Evolutionary conservation across 106 monocot genomes (phyloP).

Genomic region (Acorus calamus): DNA sequence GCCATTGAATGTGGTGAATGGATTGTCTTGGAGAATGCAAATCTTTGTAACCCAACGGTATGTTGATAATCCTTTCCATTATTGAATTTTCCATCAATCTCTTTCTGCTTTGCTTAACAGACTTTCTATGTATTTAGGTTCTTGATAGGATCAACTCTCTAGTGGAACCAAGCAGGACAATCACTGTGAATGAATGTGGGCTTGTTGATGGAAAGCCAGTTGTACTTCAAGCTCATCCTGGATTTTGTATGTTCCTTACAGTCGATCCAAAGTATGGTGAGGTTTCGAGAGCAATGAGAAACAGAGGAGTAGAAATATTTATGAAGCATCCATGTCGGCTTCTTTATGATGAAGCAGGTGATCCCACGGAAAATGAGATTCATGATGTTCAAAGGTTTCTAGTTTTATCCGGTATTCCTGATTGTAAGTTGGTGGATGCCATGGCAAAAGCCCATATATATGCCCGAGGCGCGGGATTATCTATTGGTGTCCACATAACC

Average conservation of each 20-base stretch:
- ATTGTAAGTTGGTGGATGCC: conserved; percentile 35
- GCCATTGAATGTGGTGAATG: conserved; percentile 87
- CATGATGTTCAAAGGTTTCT: conserved; percentile 46
- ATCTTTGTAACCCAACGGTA: conserved; percentile 95
- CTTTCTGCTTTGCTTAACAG: not conserved
- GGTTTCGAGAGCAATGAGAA: conserved; percentile 93
- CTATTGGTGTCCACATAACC: conserved; percentile 59
- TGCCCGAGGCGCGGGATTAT: conserved; percentile 37
- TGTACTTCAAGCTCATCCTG: conserved; percentile 51
- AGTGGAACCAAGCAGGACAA: conserved; percentile 63
- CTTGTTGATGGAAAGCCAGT: conserved; percentile 78
- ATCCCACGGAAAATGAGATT: conserved; percentile 13
- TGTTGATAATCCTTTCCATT: conserved; percentile 2
- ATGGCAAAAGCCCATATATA: conserved; percentile 71
- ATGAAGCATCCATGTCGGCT: conserved; percentile 41
- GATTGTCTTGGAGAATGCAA: conserved; percentile 93
- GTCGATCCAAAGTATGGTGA: conserved; percentile 85
- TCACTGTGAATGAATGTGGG: conserved; percentile 85
- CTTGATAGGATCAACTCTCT: conserved; percentile 96
- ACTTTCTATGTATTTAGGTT: conserved; percentile 30
- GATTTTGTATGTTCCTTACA: conserved; percentile 87
- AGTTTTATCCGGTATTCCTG: conserved; percentile 46
- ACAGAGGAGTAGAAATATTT: conserved; percentile 88
- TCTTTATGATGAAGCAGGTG: conserved; percentile 2
- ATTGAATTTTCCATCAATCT: not conserved